Evolutionary conservation across 2,329 filamentous ascomycete genomes (phyloP), one percentile per base, ranked within the genome.

Genomic region (Aphanoascus verrucosus): DNA sequence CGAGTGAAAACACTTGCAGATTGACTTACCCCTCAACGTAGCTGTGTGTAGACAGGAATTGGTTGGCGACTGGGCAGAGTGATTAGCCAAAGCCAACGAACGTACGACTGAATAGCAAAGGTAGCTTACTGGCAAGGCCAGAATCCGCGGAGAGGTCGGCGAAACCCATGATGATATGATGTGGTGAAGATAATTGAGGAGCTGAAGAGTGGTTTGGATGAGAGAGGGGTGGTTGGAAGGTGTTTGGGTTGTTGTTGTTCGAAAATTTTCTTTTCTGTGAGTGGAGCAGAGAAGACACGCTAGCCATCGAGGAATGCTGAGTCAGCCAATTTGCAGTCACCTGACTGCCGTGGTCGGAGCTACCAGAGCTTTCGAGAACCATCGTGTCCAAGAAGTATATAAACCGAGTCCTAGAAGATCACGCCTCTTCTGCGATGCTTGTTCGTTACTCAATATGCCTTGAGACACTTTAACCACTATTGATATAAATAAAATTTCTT

Each of bases 21-120:
- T 52, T 31, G 17, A 82, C 86, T 69, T 84, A 90, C 86, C 86
- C 86, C 74, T 84, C 76, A 67, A 91, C 83, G 77, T 91, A 91
- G 74, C 82, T 86, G 69, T 84, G 82, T 67, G 83, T 86, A 57
- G 65, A 61, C 55, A 72, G 64, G 66, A 62, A 72, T 61, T 64
- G 63, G 67, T 72, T 70, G 67, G 69, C 69, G 63, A 70, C 69
- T 70, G 55, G 63, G 64, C 62, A 64, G 61, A 64, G 48, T 51
- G 57, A 54, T 58, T 59, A 54, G 56, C 53, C 53, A 55, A 53
- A 54, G 56, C 51, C 53, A 55, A 49, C 52, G 55, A 49, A 53
- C 54, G 49, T 53, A 57, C 56, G 54, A 55, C 58, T 58, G 46
- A 57, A 60, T 57, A 54, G 53, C 49, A 62, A 59, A 60, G 54